Evolutionary conservation across 257 asterid genomes (phyloP).

Genomic region (Solanum etuberosum): DNA sequence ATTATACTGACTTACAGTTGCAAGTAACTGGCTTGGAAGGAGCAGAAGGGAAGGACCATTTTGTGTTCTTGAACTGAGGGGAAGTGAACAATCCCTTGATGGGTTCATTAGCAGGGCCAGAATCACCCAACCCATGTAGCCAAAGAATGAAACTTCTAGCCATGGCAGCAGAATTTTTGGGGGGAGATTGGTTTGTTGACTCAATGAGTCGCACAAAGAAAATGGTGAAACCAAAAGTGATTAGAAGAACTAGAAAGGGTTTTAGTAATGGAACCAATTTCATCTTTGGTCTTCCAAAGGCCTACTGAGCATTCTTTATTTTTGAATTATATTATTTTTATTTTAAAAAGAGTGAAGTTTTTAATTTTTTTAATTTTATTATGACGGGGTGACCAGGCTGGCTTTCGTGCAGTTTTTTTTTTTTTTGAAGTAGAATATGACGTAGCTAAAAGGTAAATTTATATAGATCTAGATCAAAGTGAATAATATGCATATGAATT

Average conservation of each 20-base stretch:
- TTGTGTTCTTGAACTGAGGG: constrained; percentile 53
- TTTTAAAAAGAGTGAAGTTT: not conserved
- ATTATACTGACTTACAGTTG: constrained; percentile 42
- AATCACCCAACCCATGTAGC: constrained; percentile 95
- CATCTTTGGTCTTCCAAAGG: constrained; percentile 21
- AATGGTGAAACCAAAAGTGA: constrained; percentile 47
- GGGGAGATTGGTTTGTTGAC: constrained; percentile 5
- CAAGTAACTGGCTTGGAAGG: constrained; percentile 83
- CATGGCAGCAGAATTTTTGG: constrained; percentile 27
- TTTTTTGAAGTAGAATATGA: not conserved
- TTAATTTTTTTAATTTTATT: not conserved
- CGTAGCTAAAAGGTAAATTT: not conserved
- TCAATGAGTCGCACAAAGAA: constrained; percentile 27
- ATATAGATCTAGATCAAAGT: not conserved
- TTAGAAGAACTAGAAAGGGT: constrained; percentile 29
- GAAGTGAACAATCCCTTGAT: constrained; percentile 74
- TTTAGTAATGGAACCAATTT: constrained; percentile 16
- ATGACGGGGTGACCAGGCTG: fast-evolving
- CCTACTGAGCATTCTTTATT: not conserved
- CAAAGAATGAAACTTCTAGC: constrained; percentile 73
- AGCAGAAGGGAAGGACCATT: constrained; percentile 98
- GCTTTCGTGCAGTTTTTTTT: not conserved
- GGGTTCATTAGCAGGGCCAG: constrained; percentile 96
- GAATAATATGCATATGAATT: not conserved
- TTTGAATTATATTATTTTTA: not conserved